Conservation (phyloP, 768 basidiomycete species). For the Vararia minispora region DNA sequence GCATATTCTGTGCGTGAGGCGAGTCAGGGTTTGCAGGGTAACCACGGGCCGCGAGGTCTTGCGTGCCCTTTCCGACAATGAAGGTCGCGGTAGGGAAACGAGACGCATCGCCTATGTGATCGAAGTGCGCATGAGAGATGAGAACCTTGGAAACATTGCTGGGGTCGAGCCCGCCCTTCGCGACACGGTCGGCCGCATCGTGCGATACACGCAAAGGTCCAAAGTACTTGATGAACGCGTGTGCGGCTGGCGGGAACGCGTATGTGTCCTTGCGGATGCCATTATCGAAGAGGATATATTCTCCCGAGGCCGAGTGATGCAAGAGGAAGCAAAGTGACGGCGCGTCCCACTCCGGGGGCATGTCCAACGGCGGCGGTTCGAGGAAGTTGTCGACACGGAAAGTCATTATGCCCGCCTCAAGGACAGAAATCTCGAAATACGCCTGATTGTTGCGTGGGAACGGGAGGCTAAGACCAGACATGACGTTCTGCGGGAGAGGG, state of each 20-base stretch:
- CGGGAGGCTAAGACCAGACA: conserved; percentile 6
- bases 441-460: conserved; percentile 3
- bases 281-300: conserved; percentile 8
- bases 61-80: conserved; percentile 2
- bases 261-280: conserved; percentile 9
- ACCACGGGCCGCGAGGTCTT: background rate
- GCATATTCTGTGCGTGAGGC: too few species aligned
- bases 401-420: conserved; percentile 9
- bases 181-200: conserved; percentile 4
- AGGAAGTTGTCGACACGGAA: conserved; percentile 13
- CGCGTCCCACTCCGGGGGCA: background rate
- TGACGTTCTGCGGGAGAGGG: too few species aligned
- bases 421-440: conserved; percentile 8
- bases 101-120: conserved; percentile 10
- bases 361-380: conserved; percentile 3
- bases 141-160: conserved; percentile 2
- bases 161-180: conserved; percentile 7
- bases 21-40: background rate
- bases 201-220: background rate
- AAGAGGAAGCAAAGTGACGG: conserved; percentile 9
- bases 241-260: conserved; percentile 1
- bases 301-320: conserved; percentile 6
- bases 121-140: conserved; percentile 10
- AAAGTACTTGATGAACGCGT: background rate
- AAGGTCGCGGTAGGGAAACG: conserved; percentile 8